A percentile compares a stretch with the other conserved stretches of the same genome.
Evolutionary conservation across 805 yeast genomes (phyloP).

Genomic region (Ogataea henricii): DNA sequence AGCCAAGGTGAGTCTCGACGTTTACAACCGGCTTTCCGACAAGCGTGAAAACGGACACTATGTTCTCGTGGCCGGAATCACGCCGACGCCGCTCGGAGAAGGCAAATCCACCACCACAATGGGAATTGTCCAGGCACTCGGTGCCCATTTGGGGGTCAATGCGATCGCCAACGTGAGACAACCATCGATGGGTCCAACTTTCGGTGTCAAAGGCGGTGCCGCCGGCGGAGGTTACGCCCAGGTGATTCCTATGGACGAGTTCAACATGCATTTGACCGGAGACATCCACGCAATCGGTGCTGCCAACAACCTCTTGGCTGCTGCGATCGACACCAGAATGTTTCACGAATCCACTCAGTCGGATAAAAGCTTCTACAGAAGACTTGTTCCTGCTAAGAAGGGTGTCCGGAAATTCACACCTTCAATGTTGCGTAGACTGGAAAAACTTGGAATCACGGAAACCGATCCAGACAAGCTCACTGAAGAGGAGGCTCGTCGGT

Average conservation of each 20-base stretch:
- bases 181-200: constrained; percentile 88
- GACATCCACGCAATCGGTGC: constrained; percentile 84
- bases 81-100: constrained; percentile 86
- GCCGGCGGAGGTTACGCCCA: constrained; percentile 91
- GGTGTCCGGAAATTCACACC: constrained; percentile 68
- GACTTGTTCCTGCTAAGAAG: constrained; percentile 75
- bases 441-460: constrained; percentile 67
- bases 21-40: constrained; percentile 62
- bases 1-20: constrained; percentile 70
- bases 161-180: constrained; percentile 83
- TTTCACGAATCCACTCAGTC: constrained; percentile 79
- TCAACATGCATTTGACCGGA: constrained; percentile 84
- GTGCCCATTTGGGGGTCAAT: constrained; percentile 69
- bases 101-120: constrained; percentile 85
- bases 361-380: constrained; percentile 69
- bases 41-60: constrained; percentile 66
- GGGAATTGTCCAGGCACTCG: constrained; percentile 79
- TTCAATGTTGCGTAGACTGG: constrained; percentile 66
- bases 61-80: constrained; percentile 77
- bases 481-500: constrained; percentile 61
- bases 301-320: constrained; percentile 80
- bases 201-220: constrained; percentile 88
- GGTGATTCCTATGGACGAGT: constrained; percentile 87
- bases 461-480: constrained; percentile 74
- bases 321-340: constrained; percentile 84